Evolutionary conservation across 495 filamentous ascomycete genomes (phyloP), one percentile per base, ranked within the genome.

Genomic region (Penicillium diatomitis): DNA sequence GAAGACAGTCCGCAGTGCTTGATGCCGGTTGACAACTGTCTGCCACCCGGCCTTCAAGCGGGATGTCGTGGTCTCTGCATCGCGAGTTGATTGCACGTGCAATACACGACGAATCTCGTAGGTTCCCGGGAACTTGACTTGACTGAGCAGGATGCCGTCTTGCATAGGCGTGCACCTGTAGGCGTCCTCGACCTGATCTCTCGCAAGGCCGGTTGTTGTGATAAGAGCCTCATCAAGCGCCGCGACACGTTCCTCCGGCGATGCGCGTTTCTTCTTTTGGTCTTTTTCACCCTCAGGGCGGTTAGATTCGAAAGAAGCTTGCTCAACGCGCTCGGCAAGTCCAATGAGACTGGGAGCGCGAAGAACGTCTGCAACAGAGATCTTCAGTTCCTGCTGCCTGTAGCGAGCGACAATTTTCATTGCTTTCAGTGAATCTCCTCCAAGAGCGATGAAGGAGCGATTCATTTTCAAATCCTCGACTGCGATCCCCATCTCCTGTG

Each of bases 151-250:
- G 33, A 53, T 53, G 2, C 51, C 78, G 43, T 80, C 70, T 51
- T 84, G 81, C 41, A 79, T 75, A 5, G 74, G 71, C 4, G 80
- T 79, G 41, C 73, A 78, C 1, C 75, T 76, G 50, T 77, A 81
- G 20, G 67, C 63, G 50, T 74, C 68, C 54, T 83, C 64, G 29
- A 73, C 46, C 9, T 61, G 49, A 11, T 38, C 36, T 9, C 36
- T 11, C 9, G 36, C 6, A 11, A 38, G 36, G 8, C 36, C 36
- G 9, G 27, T 48, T 47, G 32, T 11, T 3, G 36, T 11, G 9
- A 38, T 9, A 11, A 38, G 36, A 38, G 36, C 10, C 36, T 38
- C 36, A 38, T 38, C 12, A 9, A 38, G 36, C 9, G 3, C 36
- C 36, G 36, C 36, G 12, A 38, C 12, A 9, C 36, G 36, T 2